Evolutionary conservation across 208 protist genomes (phyloP).

Genomic region (Polymyxa betae): DNA sequence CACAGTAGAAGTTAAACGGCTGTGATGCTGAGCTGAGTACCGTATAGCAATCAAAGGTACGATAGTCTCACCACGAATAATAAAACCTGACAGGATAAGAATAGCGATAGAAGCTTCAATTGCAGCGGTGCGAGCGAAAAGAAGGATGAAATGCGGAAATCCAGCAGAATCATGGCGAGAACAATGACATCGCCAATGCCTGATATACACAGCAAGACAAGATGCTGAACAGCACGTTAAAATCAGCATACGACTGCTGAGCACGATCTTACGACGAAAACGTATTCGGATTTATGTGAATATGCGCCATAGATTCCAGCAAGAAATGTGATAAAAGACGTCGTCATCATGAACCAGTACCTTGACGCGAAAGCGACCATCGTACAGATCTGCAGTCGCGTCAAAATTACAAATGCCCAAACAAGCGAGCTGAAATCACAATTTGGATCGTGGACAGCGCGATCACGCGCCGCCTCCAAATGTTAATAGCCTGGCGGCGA

Average conservation of each 20-base stretch:
- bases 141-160: not conserved
- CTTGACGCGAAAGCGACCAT: not conserved
- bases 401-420: not conserved
- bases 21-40: not conserved
- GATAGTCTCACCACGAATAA: not conserved
- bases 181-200: not conserved
- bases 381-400: constrained; percentile 9
- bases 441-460: not conserved
- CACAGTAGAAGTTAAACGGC: constrained; percentile 39
- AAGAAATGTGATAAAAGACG: not conserved
- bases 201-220: not conserved
- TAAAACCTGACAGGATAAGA: not conserved
- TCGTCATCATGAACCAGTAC: constrained; percentile 21
- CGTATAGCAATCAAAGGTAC: not conserved
- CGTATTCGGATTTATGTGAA: not conserved
- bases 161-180: not conserved
- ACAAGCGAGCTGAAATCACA: not conserved
- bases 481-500: not conserved
- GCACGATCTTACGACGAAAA: not conserved
- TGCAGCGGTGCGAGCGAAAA: not conserved
- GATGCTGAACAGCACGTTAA: constrained; percentile 4
- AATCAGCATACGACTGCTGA: not conserved
- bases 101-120: not conserved
- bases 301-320: constrained; percentile 7
- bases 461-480: not conserved